Evolutionary conservation across 768 basidiomycete genomes (phyloP), one percentile per base, ranked within the genome.

Genomic region (Phlebiopsis gigantea): DNA sequence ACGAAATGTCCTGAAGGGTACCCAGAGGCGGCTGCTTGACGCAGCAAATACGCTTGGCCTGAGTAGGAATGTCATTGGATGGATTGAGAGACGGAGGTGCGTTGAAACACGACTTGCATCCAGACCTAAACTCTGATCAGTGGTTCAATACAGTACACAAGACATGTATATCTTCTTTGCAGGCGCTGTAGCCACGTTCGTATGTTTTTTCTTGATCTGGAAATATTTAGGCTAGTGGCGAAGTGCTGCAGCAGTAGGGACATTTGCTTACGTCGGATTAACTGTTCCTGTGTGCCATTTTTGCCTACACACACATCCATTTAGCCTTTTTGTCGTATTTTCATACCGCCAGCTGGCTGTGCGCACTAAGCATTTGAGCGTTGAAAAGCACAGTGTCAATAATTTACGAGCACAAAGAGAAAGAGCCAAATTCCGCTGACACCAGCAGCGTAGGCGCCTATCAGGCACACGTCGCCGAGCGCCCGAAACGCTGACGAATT

Each of bases 121-220:
- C 28, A 30, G 12, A 29, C 42, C 19, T 24, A 12, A 24, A n/a
- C n/a, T n/a, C 42, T 62, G 17, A 24, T 56, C 34, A 9, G 5
- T n/a, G 25, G 21, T 19, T 9, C 17, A 4, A 24, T 30, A 9
- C 68, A 96, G 95, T 67, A 93, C 88, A 43, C 95, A 96, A 68
- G 96, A 99, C 68, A 92, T 88, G 77, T 95, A 92, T 62, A 95
- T 99, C 60, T 94, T 99, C 72, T 69, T 90, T 46, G 87, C 74
- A 2, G 96, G 96, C 1, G 88, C 88, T 1, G 71, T 88, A 22
- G 81, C 92, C 69, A 98, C 96, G 9, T 88, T 98, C 69, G 77
- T 97, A 72, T 93, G 88, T 72, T 98, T 98, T 76, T 95, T 83
- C 73, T 71, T 93, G 62, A 98, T 98, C 64, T 91, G 92, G 88